Base-by-base conservation (phyloP, 23 red algal species). In the Chondrus crispus region DNA sequence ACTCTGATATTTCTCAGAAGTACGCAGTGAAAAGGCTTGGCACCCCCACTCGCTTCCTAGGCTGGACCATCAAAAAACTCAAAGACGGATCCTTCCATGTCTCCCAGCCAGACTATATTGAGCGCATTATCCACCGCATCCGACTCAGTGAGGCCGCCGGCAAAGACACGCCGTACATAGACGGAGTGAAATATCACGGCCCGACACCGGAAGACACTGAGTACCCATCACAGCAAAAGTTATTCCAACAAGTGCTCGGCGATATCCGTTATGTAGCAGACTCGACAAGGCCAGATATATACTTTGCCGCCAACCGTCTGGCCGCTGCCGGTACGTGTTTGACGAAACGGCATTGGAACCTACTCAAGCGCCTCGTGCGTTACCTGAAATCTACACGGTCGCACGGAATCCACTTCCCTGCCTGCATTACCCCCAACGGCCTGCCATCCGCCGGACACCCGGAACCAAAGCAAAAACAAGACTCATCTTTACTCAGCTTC, bases 161-260 rank as follows among this genome's bases (percentile, higher is more conserved):
- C n/a, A n/a, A n/a, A n/a, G n/a, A n/a, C n/a, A n/a, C n/a, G n/a
- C 80, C 62, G 4, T 45, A 86, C 41, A 30, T 46, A 13, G 8
- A 33, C 12, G 47, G 52, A 1, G 1, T 24, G 12, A 44, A 29
- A 39, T 73, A 68, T 47, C 62, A 86, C n/a, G 13, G 53, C 18
- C 82, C 82, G 24, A 32, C 30, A 16, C 19, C 62, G 18, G 26
- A 42, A 4, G 82, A 86, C 41, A 69, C 60, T 24, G 4, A 8
- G 3, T 1, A 32, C 16, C 5, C 62, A 13, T 22, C n/a, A 19
- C 22, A 71, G 9, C 9, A 29, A 45, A 70, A 49, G 4, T 2
- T 43, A 16, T 89, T 77, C 73, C 70, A 52, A 73, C 24, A 62
- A 85, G 62, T 85, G 46, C 54, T 66, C 33, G 57, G 81, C 22